Percentiles rank a stretch among this genome's conserved stretches.
Conservation (phyloP, 2,329 filamentous ascomycete genomes). For the Phialocephala subalpina region DNA sequence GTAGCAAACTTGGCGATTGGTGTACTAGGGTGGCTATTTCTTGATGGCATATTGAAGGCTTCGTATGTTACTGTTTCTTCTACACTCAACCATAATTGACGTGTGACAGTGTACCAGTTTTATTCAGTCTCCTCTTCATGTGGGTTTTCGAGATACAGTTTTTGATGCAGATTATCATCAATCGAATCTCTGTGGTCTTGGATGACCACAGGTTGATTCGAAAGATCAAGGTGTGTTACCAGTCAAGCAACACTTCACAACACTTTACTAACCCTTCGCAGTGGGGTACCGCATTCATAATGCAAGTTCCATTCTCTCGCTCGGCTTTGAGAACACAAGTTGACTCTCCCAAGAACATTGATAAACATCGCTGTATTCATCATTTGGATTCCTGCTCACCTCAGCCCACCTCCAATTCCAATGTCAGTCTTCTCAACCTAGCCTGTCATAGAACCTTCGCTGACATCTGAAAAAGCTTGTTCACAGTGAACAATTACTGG, state of each 20-base stretch:
- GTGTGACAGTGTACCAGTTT: slow-evolving; percentile 5
- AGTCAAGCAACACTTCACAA: too few relatives aligned
- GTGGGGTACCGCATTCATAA: slow-evolving; percentile 19
- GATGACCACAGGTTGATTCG: slow-evolving; percentile 16
- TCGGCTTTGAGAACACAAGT: not conserved
- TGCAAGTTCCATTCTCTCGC: not conserved
- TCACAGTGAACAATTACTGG: slow-evolving; percentile 46
- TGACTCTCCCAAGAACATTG: slow-evolving; percentile 50
- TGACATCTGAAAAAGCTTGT: slow-evolving; percentile 37
- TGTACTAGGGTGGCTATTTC: slow-evolving; percentile 49
- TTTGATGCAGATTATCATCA: slow-evolving; percentile 61
- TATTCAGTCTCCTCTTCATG: slow-evolving; percentile 24
- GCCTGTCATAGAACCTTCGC: slow-evolving; percentile 6
- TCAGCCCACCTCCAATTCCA: slow-evolving; percentile 27
- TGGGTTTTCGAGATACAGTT: slow-evolving; percentile 52
- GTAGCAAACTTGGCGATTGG: slow-evolving; percentile 48
- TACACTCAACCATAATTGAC: slow-evolving; percentile 10
- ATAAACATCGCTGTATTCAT: slow-evolving; percentile 60
- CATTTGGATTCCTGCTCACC: slow-evolving; percentile 60
- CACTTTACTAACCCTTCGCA: too few relatives aligned
- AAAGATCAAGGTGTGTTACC: slow-evolving; percentile 40
- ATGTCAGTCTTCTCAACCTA: slow-evolving; percentile 4
- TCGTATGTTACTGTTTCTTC: slow-evolving; percentile 32
- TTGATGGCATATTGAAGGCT: slow-evolving; percentile 44
- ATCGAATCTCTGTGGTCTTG: slow-evolving; percentile 57